Percentiles rank a stretch among this genome's conserved stretches.
Conservation (phyloP, 2,329 filamentous ascomycete genomes). For the Aspergillus calidoustus region DNA sequence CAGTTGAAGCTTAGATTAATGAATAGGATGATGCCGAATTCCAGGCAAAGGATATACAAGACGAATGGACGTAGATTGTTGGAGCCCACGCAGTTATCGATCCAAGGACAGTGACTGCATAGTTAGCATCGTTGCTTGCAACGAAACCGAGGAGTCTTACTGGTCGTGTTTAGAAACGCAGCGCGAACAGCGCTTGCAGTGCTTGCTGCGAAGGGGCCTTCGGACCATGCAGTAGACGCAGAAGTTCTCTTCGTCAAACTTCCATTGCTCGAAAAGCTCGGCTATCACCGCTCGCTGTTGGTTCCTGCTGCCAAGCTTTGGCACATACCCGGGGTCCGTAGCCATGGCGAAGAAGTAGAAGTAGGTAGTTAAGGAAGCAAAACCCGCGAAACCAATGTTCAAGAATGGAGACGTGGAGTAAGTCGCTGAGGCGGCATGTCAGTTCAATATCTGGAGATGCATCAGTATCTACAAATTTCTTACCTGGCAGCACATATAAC, state of each 20-base stretch:
- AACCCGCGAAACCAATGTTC: conserved; percentile 74
- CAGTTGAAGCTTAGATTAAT: conserved; percentile 75
- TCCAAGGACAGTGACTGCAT: conserved; percentile 90
- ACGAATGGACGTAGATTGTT: conserved; percentile 98
- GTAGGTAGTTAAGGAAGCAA: conserved; percentile 72
- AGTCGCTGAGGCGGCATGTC: conserved; percentile 55
- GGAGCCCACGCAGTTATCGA: conserved; percentile 92
- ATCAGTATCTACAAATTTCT: conserved; percentile 31
- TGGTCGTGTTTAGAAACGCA: conserved; percentile 98
- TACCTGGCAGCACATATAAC: conserved; percentile 73
- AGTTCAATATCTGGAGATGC: conserved; percentile 5
- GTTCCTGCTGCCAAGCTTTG: conserved; percentile 84
- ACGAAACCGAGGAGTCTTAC: conserved; percentile 58
- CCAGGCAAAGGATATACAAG: conserved; percentile 80
- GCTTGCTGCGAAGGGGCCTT: conserved; percentile 90
- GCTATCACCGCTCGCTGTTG: conserved; percentile 90
- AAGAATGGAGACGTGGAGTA: conserved; percentile 70
- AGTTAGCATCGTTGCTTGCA: conserved; percentile 3
- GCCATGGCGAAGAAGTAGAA: conserved; percentile 89
- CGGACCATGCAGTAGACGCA: conserved; percentile 94
- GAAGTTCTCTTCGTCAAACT: conserved; percentile 93
- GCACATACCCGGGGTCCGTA: conserved; percentile 89
- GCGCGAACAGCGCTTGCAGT: conserved; percentile 87
- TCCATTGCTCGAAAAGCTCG: conserved; percentile 80
- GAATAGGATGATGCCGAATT: conserved; percentile 73